Evolutionary conservation across 345 rosid genomes (phyloP).

Genomic region (Arabis hirsuta): DNA sequence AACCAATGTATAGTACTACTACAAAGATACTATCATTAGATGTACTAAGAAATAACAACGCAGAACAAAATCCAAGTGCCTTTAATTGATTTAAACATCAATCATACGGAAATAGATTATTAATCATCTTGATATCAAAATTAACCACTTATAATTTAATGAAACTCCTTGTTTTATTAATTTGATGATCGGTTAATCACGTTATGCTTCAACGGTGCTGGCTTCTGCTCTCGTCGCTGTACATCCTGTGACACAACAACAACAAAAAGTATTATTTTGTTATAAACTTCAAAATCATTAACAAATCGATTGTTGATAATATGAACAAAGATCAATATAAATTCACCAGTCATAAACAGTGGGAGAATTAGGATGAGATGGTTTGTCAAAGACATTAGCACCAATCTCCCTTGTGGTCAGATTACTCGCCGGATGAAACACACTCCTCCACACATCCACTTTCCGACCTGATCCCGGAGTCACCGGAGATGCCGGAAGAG

Average conservation of each 20-base stretch:
- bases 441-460: conserved; percentile 98
- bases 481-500: conserved; percentile 37
- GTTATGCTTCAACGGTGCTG: conserved; percentile 46
- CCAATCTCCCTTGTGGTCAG: conserved; percentile 75
- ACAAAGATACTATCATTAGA: no score
- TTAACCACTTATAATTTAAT: background rate
- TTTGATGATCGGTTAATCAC: background rate
- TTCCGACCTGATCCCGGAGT: conserved; percentile 50
- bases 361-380: conserved; percentile 79
- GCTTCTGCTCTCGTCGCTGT: conserved; percentile 88
- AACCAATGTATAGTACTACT: no score
- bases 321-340: background rate
- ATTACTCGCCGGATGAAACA: conserved; percentile 95
- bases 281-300: background rate
- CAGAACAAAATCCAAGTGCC: background rate
- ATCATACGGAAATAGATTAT: background rate
- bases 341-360: conserved; percentile 92
- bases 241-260: conserved; percentile 60
- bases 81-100: conserved; percentile 1
- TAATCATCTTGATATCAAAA: conserved; percentile 22
- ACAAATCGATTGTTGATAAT: background rate
- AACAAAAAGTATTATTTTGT: background rate
- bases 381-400: conserved; percentile 74
- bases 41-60: background rate
- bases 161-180: conserved; percentile 14